phyloP scores from a whole-genome alignment of 108 stramenopile species.

The Fragilariopsis cylindrus region DNA sequence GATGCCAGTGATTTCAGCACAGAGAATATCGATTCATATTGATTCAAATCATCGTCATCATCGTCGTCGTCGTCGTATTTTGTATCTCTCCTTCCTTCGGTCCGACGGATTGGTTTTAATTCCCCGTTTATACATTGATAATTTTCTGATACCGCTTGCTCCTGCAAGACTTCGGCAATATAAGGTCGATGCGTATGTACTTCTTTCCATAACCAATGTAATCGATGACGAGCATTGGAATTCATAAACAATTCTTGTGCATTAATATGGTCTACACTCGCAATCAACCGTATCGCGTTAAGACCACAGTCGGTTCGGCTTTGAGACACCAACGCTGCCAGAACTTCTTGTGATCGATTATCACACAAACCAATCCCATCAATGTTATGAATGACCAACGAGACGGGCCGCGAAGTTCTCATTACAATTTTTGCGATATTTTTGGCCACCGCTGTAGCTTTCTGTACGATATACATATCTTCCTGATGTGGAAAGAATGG shows the following conservation, averaged over 20 bases:
- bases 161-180: conserved; percentile 50
- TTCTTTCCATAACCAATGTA: conserved; percentile 58
- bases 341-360: conserved; percentile 50
- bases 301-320: conserved; percentile 41
- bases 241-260: conserved; percentile 54
- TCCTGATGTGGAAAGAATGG: conserved; percentile 16
- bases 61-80: conserved; percentile 7
- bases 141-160: not conserved
- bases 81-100: not conserved
- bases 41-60: conserved; percentile 9
- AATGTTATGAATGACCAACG: conserved; percentile 73
- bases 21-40: conserved; percentile 31
- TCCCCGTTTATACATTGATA: not conserved
- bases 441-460: conserved; percentile 51
- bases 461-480: conserved; percentile 30
- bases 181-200: conserved; percentile 71
- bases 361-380: conserved; percentile 64
- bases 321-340: conserved; percentile 54
- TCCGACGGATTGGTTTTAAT: not conserved
- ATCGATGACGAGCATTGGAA: conserved; percentile 31
- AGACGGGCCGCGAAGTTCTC: conserved; percentile 44
- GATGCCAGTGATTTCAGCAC: conserved; percentile 53
- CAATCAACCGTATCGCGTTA: conserved; percentile 61
- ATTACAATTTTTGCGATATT: conserved; percentile 27
- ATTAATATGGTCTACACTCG: conserved; percentile 78